Evolutionary conservation across 2,329 filamentous ascomycete genomes (phyloP), one percentile per base, ranked within the genome.

Genomic region (Clarireedia hainanense): DNA sequence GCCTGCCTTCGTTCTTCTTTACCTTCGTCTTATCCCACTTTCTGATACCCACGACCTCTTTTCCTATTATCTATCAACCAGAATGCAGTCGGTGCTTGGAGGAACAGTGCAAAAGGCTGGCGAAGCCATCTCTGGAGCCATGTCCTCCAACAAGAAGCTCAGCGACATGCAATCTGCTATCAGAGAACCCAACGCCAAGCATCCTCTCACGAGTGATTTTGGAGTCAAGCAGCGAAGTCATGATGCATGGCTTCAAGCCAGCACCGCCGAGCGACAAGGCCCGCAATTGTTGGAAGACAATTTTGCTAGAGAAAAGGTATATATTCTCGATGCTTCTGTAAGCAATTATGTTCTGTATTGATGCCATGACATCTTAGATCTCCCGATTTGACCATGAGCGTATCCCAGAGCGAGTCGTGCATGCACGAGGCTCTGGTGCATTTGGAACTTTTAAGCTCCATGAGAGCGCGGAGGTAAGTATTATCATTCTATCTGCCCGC

Each of bases 221-320:
- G 90, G 90, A 23, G 82, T 86, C 27, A 89, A 85, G 70, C 79
- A 90, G 65, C 73, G 75, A 43, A 86, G 86, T 64, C 85, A 85
- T 1, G 90, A 95, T 65, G 79, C 91, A 67, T 94, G 88, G 89
- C 74, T 95, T 53, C 82, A 80, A 52, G 77, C 85, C 5, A 78
- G 74, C 26, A 83, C 73, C 37, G 76, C 83, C 3, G 78, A 88
- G 47, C 75, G 82, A 55, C 83, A 77, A 2, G 89, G 89, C 0
- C 86, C 89, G 0, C 69, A 71, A 64, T 73, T 91, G 0, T 69
- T 94, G 2, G 88, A 94, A 66, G 89, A 94, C 61, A 76, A 79
- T 9, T 84, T 88, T 64, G 83, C 72, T 0, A 77, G 88, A 12
- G 89, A 94, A 69, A 91, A 88, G 79, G 86, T 86, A 69, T 15